These are phyloP conservation scores for Pichia cabralensis DNA, from an alignment of 805 yeast genomes.

Conservation along the genomic window DNA sequence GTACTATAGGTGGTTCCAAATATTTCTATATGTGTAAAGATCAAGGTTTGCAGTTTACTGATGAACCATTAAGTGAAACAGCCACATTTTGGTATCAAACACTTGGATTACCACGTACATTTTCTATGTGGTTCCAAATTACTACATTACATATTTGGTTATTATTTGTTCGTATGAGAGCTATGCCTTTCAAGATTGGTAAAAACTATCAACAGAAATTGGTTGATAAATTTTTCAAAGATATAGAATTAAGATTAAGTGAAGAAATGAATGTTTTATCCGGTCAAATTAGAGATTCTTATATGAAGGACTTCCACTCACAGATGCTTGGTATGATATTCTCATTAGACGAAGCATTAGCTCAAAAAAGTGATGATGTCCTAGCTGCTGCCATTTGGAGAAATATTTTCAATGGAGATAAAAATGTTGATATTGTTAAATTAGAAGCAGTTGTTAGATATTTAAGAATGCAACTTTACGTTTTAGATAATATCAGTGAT, in stretches of 20 bases:
- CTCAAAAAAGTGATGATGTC: conserved; percentile 60
- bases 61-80: conserved; percentile 58
- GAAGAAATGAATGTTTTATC: conserved; percentile 80
- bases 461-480: conserved; percentile 81
- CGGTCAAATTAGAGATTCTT: conserved; percentile 72
- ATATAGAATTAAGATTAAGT: conserved; percentile 76
- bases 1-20: conserved; percentile 85
- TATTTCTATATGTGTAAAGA: conserved; percentile 81
- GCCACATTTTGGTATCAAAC: conserved; percentile 84
- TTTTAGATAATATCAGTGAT: conserved; percentile 76
- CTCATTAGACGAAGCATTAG: conserved; percentile 88
- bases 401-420: conserved; percentile 80
- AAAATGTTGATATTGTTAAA: conserved; percentile 70
- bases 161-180: conserved; percentile 89
- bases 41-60: conserved; percentile 72
- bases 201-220: conserved; percentile 85
- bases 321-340: conserved; percentile 85
- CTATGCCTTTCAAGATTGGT: conserved; percentile 86
- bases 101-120: conserved; percentile 71
- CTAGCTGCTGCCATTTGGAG: conserved; percentile 80
- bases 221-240: conserved; percentile 81
- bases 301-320: conserved; percentile 80
- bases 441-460: conserved; percentile 86
- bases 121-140: conserved; percentile 95
- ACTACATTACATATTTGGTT: conserved; percentile 91